Evolutionary conservation across 495 filamentous ascomycete genomes (phyloP).

Genomic region (Cercophora newfieldiana): DNA sequence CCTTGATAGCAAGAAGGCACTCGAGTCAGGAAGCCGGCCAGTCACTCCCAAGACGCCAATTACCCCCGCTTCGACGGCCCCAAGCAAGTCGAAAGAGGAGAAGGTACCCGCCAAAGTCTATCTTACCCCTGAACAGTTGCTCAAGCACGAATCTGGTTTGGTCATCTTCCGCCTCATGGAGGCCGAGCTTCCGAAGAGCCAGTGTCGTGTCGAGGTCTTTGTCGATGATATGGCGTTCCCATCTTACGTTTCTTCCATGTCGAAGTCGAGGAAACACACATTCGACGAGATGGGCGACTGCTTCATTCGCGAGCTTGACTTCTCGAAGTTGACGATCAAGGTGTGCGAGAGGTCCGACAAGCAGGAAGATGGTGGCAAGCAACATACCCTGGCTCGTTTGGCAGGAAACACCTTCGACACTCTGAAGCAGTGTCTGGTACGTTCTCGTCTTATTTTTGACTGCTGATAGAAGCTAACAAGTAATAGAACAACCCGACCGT

Average conservation of each 20-base stretch:
- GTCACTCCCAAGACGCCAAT: constrained; percentile 40
- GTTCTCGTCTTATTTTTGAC: constrained; percentile 25
- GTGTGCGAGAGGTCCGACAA: constrained; percentile 72
- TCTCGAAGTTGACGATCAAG: constrained; percentile 87
- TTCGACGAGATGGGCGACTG: constrained; percentile 93
- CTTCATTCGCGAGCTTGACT: constrained; percentile 93
- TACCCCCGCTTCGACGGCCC: constrained; percentile 36
- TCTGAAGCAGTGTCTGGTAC: constrained; percentile 79
- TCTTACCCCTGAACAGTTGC: constrained; percentile 74
- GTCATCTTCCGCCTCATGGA: constrained; percentile 94
- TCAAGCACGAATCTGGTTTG: constrained; percentile 85
- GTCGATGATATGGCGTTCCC: constrained; percentile 96
- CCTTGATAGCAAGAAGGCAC: constrained; percentile 35
- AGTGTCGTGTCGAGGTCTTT: constrained; percentile 80
- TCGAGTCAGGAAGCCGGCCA: constrained; percentile 27
- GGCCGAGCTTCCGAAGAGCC: constrained; percentile 71
- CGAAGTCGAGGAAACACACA: constrained; percentile 61
- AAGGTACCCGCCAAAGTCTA: constrained; percentile 69
- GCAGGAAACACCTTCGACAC: constrained; percentile 83
- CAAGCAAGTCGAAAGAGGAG: constrained; percentile 59
- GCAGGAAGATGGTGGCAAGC: constrained; percentile 66
- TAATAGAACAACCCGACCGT: constrained; percentile 81
- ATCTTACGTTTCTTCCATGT: constrained; percentile 75
- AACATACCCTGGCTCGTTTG: constrained; percentile 76
- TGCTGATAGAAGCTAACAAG: constrained; percentile 16